Percentiles rank a stretch among this genome's conserved stretches.
These are phyloP conservation scores for Ophiostoma fasciatum DNA, from an alignment of 2,329 filamentous ascomycete species.

Conservation along the genomic window DNA sequence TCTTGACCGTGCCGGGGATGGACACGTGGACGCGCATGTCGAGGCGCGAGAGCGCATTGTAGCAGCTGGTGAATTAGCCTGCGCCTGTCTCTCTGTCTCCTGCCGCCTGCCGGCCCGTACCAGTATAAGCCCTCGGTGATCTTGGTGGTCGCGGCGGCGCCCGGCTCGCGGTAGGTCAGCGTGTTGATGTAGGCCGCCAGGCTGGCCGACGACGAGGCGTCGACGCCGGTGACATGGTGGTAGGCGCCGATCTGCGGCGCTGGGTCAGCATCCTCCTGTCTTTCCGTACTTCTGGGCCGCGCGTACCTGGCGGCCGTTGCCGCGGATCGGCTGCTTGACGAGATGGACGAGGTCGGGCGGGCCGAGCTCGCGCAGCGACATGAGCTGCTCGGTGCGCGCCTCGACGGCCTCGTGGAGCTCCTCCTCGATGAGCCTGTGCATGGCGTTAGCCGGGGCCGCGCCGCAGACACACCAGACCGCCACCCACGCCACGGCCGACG, in stretches of 20 bases:
- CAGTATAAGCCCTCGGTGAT: constrained; percentile 92
- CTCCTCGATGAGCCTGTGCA: constrained; percentile 74
- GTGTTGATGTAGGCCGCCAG: constrained; percentile 97
- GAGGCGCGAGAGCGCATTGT: constrained; percentile 96
- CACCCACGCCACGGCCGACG: constrained; percentile 21
- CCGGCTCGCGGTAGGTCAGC: constrained; percentile 75
- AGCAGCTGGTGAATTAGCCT: constrained; percentile 45
- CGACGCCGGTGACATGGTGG: constrained; percentile 93
- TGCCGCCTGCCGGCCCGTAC: constrained; percentile 33
- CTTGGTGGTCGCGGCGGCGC: constrained; percentile 62
- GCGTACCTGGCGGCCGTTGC: constrained; percentile 38
- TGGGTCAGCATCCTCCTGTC: too few species aligned
- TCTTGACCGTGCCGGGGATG: constrained; percentile 91
- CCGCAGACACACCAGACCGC: too few species aligned
- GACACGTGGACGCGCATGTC: constrained; percentile 98
- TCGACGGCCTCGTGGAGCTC: constrained; percentile 84
- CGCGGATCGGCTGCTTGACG: constrained; percentile 55
- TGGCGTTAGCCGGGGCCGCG: too few species aligned
- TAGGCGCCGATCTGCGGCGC: constrained; percentile 89
- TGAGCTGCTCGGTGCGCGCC: constrained; percentile 76
- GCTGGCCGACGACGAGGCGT: constrained; percentile 94
- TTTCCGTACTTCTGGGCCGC: too few species aligned
- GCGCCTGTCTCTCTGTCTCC: too few species aligned
- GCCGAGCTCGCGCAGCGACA: constrained; percentile 77
- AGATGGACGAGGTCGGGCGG: constrained; percentile 93